phyloP scores from a whole-genome alignment of 1,284 basidiomycete genomes.

The Fomitopsis schrenkii region DNA sequence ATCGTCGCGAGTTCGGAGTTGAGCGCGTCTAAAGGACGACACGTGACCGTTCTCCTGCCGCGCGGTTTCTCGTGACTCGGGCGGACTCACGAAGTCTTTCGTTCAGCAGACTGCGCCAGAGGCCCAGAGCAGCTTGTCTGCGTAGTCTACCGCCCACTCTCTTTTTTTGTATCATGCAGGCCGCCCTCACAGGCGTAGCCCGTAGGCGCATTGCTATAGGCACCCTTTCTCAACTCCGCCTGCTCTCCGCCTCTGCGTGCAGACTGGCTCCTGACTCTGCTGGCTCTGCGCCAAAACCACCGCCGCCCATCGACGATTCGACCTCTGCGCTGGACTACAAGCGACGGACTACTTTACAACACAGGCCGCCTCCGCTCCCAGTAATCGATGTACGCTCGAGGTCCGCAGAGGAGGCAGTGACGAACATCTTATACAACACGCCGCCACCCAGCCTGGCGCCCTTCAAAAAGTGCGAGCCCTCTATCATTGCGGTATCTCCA shows the following conservation, averaged over 20 bases:
- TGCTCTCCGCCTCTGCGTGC: conserved; percentile 33
- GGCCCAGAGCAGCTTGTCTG: no score
- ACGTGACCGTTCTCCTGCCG: no score
- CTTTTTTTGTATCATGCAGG: background rate
- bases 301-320: conserved; percentile 79
- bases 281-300: conserved; percentile 42
- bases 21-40: no score
- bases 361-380: conserved; percentile 74
- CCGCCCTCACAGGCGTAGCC: background rate
- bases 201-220: background rate
- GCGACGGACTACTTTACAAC: conserved; percentile 49
- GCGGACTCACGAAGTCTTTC: no score
- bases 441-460: conserved; percentile 91
- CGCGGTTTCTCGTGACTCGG: no score
- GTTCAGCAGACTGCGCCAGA: no score
- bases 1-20: no score
- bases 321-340: conserved; percentile 97
- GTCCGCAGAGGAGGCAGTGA: conserved; percentile 90
- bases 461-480: conserved; percentile 79
- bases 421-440: conserved; percentile 95
- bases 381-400: conserved; percentile 69
- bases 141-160: background rate
- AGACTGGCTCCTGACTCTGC: conserved; percentile 22
- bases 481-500: background rate
- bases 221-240: conserved; percentile 11